phyloP scores from a whole-genome alignment of 2,329 filamentous ascomycete genomes.

The Biscogniauxia mediterranea region DNA sequence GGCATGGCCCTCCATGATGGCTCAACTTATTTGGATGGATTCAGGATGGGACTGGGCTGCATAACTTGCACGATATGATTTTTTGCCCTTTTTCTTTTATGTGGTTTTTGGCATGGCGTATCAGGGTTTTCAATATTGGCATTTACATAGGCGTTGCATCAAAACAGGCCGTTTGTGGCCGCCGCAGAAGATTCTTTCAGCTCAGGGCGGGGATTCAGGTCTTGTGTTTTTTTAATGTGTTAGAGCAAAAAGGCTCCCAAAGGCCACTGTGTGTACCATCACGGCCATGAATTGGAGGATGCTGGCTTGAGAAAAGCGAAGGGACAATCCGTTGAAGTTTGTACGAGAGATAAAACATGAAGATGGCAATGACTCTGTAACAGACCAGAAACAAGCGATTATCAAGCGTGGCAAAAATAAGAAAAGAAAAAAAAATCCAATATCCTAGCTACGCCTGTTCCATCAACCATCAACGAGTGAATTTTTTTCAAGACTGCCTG shows the following conservation, averaged over 20 bases:
- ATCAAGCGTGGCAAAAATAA: not conserved
- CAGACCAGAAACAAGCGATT: not conserved
- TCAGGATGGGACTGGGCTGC: not conserved
- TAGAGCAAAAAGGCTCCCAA: conserved; percentile 1
- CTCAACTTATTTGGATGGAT: conserved; percentile 1
- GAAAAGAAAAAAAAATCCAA: not conserved
- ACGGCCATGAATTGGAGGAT: not conserved
- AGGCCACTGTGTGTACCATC: not conserved
- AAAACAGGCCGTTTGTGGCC: not conserved
- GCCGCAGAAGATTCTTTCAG: not conserved
- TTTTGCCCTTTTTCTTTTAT: not conserved
- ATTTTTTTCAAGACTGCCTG: not conserved
- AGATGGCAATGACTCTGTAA: not conserved
- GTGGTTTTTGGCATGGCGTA: not conserved
- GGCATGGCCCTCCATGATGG: conserved; percentile 9
- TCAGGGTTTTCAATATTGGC: not conserved
- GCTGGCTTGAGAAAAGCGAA: not conserved
- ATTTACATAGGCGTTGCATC: conserved; percentile 10
- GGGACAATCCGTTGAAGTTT: not conserved
- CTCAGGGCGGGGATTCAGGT: not conserved
- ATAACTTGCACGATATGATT: not conserved
- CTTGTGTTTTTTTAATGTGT: conserved; percentile 1
- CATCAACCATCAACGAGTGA: not conserved
- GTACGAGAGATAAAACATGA: not conserved
- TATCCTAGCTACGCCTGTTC: not conserved